phyloP scores from a whole-genome alignment of 305 asterid genomes.

The Fraxinus albicans region DNA sequence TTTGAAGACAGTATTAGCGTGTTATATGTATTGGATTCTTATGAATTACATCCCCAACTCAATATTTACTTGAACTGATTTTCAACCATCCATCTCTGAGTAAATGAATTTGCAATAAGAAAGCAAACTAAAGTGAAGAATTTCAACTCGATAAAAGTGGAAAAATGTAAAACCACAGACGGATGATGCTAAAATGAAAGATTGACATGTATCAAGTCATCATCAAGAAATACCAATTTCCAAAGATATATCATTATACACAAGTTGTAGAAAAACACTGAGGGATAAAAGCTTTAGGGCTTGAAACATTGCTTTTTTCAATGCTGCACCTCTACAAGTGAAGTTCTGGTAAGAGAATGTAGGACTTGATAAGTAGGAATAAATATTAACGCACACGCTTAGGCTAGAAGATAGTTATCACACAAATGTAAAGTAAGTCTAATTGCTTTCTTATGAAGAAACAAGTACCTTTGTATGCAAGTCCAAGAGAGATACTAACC shows the following conservation, averaged over 20 bases:
- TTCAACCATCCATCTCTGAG: too few relatives aligned
- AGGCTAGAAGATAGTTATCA: neutral
- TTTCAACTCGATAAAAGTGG: too few relatives aligned
- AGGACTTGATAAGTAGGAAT: slow-evolving; percentile 16
- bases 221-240: slow-evolving; percentile 2
- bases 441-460: neutral
- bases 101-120: too few relatives aligned
- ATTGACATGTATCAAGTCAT: neutral
- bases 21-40: too few relatives aligned
- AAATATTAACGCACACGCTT: neutral
- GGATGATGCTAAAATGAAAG: too few relatives aligned
- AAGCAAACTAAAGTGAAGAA: too few relatives aligned
- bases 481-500: slow-evolving; percentile 70
- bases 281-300: slow-evolving; percentile 61
- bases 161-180: too few relatives aligned
- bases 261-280: slow-evolving; percentile 31
- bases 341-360: slow-evolving; percentile 36
- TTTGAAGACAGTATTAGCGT: too few relatives aligned
- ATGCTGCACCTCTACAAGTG: slow-evolving; percentile 47
- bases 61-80: too few relatives aligned
- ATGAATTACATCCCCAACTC: too few relatives aligned
- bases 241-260: neutral
- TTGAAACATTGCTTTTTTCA: slow-evolving; percentile 48
- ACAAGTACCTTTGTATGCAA: slow-evolving; percentile 56
- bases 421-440: neutral